Percentiles rank a stretch among this genome's conserved stretches.
phyloP scores from a whole-genome alignment of 2,329 filamentous ascomycete genomes.

The Metarhizium album region DNA sequence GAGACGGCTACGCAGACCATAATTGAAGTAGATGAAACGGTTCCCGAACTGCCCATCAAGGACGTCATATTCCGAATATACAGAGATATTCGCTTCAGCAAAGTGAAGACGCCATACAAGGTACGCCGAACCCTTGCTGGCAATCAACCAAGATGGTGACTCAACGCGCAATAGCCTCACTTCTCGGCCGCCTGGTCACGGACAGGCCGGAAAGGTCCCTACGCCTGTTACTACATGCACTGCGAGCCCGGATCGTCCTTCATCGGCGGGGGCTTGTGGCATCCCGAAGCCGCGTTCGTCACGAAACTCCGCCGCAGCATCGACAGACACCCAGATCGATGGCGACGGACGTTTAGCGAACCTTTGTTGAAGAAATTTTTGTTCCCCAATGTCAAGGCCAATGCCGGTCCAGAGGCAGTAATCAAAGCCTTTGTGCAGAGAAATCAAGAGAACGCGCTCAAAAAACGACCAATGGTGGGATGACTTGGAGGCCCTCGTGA shows the following conservation, averaged over 20 bases:
- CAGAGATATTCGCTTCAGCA: conserved; percentile 73
- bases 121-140: conserved; percentile 30
- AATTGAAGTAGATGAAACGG: conserved; percentile 62
- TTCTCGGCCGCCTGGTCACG: conserved; percentile 82
- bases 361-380: conserved; percentile 53
- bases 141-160: neutral
- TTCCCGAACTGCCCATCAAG: conserved; percentile 77
- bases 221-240: conserved; percentile 83
- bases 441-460: conserved; percentile 67
- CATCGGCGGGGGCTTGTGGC: conserved; percentile 74
- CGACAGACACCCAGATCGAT: conserved; percentile 57
- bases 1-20: conserved; percentile 61
- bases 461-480: conserved; percentile 73
- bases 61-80: conserved; percentile 84
- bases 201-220: conserved; percentile 76
- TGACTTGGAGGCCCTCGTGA: neutral
- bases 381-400: conserved; percentile 32
- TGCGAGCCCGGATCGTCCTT: conserved; percentile 62
- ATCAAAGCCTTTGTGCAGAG: conserved; percentile 58
- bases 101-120: conserved; percentile 82
- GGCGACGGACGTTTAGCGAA: conserved; percentile 57
- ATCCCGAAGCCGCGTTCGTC: conserved; percentile 58
- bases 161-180: conserved; percentile 45
- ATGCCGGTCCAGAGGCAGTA: conserved; percentile 36
- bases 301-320: conserved; percentile 61